Percentiles rank a stretch among this genome's conserved stretches.
These are phyloP conservation scores for Nakazawaea laoshanensis DNA, from an alignment of 805 yeast species.

Conservation along the genomic window DNA sequence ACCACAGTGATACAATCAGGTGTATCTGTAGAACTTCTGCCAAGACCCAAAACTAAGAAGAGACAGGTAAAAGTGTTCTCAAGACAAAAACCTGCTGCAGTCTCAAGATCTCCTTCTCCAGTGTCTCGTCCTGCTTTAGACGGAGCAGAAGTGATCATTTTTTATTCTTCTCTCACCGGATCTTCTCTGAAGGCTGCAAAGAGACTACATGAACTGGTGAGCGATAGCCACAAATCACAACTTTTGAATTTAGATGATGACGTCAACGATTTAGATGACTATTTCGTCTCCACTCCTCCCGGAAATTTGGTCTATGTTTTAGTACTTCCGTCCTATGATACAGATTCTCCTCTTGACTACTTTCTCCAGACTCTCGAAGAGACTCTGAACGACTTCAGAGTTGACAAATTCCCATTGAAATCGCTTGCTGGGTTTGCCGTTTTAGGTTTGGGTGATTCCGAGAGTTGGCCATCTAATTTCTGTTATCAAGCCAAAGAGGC, in stretches of 20 bases:
- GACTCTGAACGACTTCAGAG: slow-evolving; percentile 75
- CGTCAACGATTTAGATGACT: slow-evolving; percentile 76
- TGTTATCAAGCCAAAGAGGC: slow-evolving; percentile 79
- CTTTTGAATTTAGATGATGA: slow-evolving; percentile 70
- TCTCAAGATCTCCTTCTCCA: slow-evolving; percentile 16
- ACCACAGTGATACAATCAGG: too few species aligned
- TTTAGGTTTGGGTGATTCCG: slow-evolving; percentile 81
- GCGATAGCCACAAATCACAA: slow-evolving; percentile 35
- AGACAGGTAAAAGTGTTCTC: slow-evolving; percentile 34
- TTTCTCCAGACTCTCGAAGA: slow-evolving; percentile 75
- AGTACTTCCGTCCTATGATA: slow-evolving; percentile 84
- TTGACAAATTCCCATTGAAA: slow-evolving; percentile 73
- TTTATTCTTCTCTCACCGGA: slow-evolving; percentile 84
- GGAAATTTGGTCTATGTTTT: slow-evolving; percentile 52
- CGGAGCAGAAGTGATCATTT: slow-evolving; percentile 54
- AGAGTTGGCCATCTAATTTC: slow-evolving; percentile 76
- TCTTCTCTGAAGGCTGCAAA: slow-evolving; percentile 66
- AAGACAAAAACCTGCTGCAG: slow-evolving; percentile 18
- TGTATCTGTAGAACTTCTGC: slow-evolving; percentile 2
- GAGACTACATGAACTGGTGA: slow-evolving; percentile 31
- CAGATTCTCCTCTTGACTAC: slow-evolving; percentile 87
- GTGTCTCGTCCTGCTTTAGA: slow-evolving; percentile 30
- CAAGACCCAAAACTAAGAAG: slow-evolving; percentile 15
- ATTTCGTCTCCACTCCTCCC: slow-evolving; percentile 58
- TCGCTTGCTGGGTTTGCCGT: slow-evolving; percentile 73